Percentiles rank a stretch among this genome's conserved stretches.
These are phyloP conservation scores for Yarrowia sp. DNA, from an alignment of 805 yeast genomes.

Conservation along the genomic window DNA sequence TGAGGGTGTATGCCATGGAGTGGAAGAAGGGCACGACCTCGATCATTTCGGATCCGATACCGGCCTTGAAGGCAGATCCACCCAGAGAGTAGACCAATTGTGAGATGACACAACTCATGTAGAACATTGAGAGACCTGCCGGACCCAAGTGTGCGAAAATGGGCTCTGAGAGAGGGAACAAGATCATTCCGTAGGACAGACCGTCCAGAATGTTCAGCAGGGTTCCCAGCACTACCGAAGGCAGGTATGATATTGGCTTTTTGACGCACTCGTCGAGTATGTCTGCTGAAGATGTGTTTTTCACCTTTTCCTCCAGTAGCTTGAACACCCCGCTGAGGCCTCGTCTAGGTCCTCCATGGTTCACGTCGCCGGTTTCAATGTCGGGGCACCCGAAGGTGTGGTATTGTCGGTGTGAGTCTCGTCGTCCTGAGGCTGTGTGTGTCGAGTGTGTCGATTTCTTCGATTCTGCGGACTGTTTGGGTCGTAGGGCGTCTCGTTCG, in stretches of 20 bases:
- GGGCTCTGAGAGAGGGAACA: slow-evolving; percentile 88
- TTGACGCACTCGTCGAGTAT: slow-evolving; percentile 29
- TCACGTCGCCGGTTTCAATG: slow-evolving; percentile 26
- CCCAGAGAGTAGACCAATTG: slow-evolving; percentile 90
- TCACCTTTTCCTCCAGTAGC: not conserved
- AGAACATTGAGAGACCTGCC: slow-evolving; percentile 91
- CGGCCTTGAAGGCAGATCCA: slow-evolving; percentile 85
- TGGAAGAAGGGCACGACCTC: slow-evolving; percentile 99
- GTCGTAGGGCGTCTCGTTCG: slow-evolving; percentile 12
- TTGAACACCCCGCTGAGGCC: slow-evolving; percentile 26
- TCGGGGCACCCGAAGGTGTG: slow-evolving; percentile 34
- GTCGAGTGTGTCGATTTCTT: not conserved
- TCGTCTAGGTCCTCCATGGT: slow-evolving; percentile 24
- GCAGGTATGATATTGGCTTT: slow-evolving; percentile 60
- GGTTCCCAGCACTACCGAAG: slow-evolving; percentile 86
- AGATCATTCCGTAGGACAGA: slow-evolving; percentile 94
- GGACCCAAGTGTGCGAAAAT: slow-evolving; percentile 81
- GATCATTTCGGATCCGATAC: slow-evolving; percentile 98
- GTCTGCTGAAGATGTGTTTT: slow-evolving; percentile 8
- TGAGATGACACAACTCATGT: slow-evolving; percentile 86
- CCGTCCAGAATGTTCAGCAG: slow-evolving; percentile 90
- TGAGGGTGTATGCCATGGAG: slow-evolving; percentile 82
- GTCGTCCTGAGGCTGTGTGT: not conserved
- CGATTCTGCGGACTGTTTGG: not conserved
- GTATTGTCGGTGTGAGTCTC: slow-evolving; percentile 28